These are phyloP conservation scores for Linnemannia exigua DNA, from an alignment of 192 early-diverging fungal species.

Conservation along the genomic window DNA sequence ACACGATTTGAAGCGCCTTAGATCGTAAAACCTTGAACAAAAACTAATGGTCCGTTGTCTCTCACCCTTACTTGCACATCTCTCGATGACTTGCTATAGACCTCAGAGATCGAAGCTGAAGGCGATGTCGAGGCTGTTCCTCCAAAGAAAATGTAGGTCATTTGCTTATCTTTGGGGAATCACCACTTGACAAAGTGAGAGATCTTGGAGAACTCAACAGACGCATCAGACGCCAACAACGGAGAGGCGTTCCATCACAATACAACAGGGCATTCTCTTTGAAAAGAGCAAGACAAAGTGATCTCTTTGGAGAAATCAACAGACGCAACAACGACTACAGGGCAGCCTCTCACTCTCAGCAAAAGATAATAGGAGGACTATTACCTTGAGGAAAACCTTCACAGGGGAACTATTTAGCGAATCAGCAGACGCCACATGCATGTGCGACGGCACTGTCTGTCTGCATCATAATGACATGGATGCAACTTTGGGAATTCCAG, in stretches of 20 bases:
- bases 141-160: constrained; percentile 54
- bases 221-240: too few relatives aligned
- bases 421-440: neutral
- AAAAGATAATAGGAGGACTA: too few relatives aligned
- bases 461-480: too few relatives aligned
- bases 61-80: neutral
- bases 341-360: too few relatives aligned
- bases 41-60: neutral
- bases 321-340: too few relatives aligned
- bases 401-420: neutral
- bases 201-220: neutral
- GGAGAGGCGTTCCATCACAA: too few relatives aligned
- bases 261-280: too few relatives aligned
- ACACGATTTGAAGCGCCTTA: neutral
- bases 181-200: neutral
- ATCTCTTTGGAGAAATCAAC: too few relatives aligned
- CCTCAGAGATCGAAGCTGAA: constrained; percentile 16
- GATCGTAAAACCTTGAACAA: neutral
- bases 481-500: too few relatives aligned
- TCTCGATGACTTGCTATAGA: neutral
- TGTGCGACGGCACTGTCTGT: too few relatives aligned
- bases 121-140: constrained; percentile 40
- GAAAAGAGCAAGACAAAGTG: too few relatives aligned
- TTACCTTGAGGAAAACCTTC: too few relatives aligned
- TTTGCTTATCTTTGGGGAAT: neutral